Conservation (phyloP, 192 early-diverging fungal genomes). For the Geranomyces variabilis region DNA sequence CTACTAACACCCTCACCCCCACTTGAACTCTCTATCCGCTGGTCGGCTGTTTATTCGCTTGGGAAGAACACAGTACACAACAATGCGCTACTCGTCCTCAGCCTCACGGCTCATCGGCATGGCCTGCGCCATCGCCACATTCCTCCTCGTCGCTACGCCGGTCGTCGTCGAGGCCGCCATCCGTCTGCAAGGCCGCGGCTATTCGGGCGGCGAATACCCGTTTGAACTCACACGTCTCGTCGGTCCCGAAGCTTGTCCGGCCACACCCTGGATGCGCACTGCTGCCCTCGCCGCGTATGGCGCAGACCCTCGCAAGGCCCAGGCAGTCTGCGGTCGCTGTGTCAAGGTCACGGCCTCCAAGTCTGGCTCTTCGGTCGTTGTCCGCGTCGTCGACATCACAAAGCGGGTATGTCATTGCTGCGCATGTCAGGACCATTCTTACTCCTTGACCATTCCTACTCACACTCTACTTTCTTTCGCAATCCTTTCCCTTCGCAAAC, state of each 20-base stretch:
- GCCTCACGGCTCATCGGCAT: background rate
- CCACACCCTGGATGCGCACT: background rate
- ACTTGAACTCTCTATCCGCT: too few relatives aligned
- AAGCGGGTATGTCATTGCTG: constrained; percentile 20
- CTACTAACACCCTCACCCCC: background rate
- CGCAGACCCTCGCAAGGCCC: constrained; percentile 19
- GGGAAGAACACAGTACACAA: too few relatives aligned
- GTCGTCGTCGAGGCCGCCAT: constrained; percentile 18
- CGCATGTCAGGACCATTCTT: too few relatives aligned
- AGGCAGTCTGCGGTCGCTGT: constrained; percentile 24
- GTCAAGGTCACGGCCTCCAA: constrained; percentile 8
- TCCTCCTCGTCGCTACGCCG: constrained; percentile 6
- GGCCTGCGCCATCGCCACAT: background rate
- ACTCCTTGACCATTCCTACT: background rate
- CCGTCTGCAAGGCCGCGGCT: constrained; percentile 22
- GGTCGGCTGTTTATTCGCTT: too few relatives aligned
- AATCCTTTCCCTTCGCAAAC: too few relatives aligned
- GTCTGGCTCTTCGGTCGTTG: constrained; percentile 10
- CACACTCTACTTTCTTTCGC: background rate
- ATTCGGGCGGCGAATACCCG: constrained; percentile 27
- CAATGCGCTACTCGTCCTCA: background rate
- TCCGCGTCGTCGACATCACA: constrained; percentile 24
- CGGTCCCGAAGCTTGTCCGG: constrained; percentile 30
- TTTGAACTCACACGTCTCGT: constrained; percentile 25
- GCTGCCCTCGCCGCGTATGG: constrained; percentile 24